Evolutionary conservation across 2,329 filamentous ascomycete genomes (phyloP), one percentile per base, ranked within the genome.

Genomic region (Arthrobotrys conoides): DNA sequence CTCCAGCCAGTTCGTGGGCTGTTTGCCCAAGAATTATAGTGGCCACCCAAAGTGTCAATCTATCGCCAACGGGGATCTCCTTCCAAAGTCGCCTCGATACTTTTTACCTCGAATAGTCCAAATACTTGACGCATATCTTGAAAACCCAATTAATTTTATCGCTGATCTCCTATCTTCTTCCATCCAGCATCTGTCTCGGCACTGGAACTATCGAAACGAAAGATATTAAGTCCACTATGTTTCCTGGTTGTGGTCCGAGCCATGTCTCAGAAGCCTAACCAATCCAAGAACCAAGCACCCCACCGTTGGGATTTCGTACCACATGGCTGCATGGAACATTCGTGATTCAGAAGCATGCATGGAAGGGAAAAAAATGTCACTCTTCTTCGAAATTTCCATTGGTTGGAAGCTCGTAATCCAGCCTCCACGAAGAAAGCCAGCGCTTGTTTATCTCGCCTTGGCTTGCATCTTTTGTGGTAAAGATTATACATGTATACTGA

Each of bases 201-300:
- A 20, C 36, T 61, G 36, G 57, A 44, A 16, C 53, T 20, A 61
- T 61, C 57, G 36, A 44, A 61, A 61, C 57, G 24, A 20, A 46
- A 46, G 44, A 51, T 6, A 46, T 24, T 63, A 55, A 66, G 16
- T 27, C 20, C 36, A 16, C 33, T 14, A 61, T 30, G 36, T 44
- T 44, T 61, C 57, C 36, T 61, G 36, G 36, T 61, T 59, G 30
- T 16, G 18, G 57, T 61, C 57, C 57, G 57, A 61, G 36, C 57
- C 22, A 71, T 77, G 72, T 77, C 72, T 77, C 51, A 71, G 72
- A 71, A 71, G 72, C 72, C 72, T 77, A 71, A 59, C 57, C 57
- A 61, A 61, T 61, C 57, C 57, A 61, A 65, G 63, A 41, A 61
- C 38, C 41, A 30, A 36, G 41, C 53, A 48, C 66, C 65, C 61